phyloP scores from a whole-genome alignment of 306 rosid genomes.

The Medicago ruthenica region DNA sequence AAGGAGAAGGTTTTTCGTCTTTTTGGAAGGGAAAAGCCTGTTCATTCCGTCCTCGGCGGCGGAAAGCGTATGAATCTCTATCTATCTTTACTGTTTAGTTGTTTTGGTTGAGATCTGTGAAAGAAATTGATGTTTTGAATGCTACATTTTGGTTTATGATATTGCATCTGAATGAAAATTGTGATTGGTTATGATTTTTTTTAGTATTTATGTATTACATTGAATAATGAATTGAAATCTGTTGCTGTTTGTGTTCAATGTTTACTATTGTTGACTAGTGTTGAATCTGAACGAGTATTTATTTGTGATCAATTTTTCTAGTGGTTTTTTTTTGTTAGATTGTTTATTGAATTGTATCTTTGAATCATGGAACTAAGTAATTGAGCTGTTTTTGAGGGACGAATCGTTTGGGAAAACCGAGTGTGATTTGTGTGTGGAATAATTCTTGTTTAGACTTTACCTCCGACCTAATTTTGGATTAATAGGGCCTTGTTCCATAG shows the following conservation, averaged over 20 bases:
- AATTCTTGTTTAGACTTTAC: too few relatives aligned
- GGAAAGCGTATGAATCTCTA: conserved; percentile 70
- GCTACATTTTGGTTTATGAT: conserved; percentile 13
- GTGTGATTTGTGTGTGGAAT: too few relatives aligned
- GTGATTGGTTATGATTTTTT: background rate
- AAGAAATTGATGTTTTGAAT: background rate
- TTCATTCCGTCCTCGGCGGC: conserved; percentile 81
- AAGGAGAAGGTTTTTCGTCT: conserved; percentile 72
- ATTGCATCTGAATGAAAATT: background rate
- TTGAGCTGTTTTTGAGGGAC: too few relatives aligned
- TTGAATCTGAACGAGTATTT: conserved; percentile 7
- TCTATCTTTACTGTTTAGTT: conserved; percentile 12
- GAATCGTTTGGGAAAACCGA: too few relatives aligned
- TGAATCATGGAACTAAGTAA: too few relatives aligned
- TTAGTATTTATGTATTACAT: background rate
- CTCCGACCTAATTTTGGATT: too few relatives aligned
- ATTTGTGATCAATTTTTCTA: background rate
- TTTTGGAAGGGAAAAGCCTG: conserved; percentile 80
- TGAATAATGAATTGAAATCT: conserved; percentile 12
- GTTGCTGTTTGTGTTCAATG: too few relatives aligned
- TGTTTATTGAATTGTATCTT: background rate
- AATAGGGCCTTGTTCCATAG: too few relatives aligned
- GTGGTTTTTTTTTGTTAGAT: background rate
- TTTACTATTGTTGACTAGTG: background rate
- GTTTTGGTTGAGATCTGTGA: conserved; percentile 46